Conservation (phyloP, 139 green algal genomes). For the Volvox reticuliferus region DNA sequence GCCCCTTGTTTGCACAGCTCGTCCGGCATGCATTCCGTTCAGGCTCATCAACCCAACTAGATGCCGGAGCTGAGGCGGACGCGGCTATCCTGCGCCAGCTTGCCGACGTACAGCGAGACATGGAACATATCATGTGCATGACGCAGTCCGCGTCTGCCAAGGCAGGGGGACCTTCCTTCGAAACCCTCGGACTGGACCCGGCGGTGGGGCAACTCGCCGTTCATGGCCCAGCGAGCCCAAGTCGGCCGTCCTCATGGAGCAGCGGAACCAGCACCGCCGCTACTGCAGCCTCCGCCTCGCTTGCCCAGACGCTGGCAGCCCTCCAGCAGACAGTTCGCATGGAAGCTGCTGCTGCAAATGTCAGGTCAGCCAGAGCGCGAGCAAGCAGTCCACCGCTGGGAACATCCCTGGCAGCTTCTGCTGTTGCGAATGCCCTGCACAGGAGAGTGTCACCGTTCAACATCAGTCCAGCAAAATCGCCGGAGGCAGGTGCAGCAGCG, state of each 20-base stretch:
- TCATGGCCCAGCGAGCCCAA: background rate
- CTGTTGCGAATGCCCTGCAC: too few species aligned
- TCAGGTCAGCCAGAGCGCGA: background rate
- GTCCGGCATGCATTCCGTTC: too few species aligned
- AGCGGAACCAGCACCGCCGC: background rate
- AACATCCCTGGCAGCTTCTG: too few species aligned
- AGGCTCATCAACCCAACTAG: too few species aligned
- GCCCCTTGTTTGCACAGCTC: too few species aligned
- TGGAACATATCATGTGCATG: background rate
- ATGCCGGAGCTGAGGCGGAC: background rate
- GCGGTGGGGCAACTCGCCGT: too few species aligned
- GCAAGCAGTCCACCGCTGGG: background rate
- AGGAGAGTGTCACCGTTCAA: too few species aligned
- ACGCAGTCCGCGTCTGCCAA: background rate
- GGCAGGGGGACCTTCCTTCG: too few species aligned
- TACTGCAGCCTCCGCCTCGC: background rate
- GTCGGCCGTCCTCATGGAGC: slow-evolving; percentile 9
- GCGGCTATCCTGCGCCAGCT: slow-evolving; percentile 2
- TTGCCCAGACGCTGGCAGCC: background rate
- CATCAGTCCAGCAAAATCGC: too few species aligned
- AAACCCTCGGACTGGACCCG: too few species aligned
- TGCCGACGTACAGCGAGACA: slow-evolving; percentile 24
- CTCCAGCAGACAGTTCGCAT: background rate
- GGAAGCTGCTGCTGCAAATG: background rate
- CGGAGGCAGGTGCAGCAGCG: too few species aligned